These are phyloP conservation scores for Rutstroemia sp. DNA, from an alignment of 2,329 filamentous ascomycete genomes.

Conservation along the genomic window DNA sequence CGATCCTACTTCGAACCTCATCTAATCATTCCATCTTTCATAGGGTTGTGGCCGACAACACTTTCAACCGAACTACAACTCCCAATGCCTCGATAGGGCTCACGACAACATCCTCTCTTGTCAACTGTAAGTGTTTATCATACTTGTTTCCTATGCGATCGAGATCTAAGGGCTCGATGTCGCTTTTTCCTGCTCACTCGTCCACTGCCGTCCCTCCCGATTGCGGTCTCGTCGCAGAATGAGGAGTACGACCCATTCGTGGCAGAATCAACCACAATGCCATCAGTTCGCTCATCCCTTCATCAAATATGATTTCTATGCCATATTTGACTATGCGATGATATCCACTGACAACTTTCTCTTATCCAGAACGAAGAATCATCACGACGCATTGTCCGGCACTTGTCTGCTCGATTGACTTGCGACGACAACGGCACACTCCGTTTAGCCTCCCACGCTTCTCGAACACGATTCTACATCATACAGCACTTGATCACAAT, in stretches of 20 bases:
- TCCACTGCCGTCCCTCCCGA: slow-evolving; percentile 11
- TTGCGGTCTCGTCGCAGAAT: slow-evolving; percentile 12
- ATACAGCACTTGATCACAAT: slow-evolving; percentile 2
- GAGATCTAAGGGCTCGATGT: slow-evolving; percentile 16
- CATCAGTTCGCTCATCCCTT: slow-evolving; percentile 20
- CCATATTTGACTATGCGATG: slow-evolving; percentile 14
- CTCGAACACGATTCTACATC: neutral
- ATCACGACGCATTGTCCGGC: slow-evolving; percentile 18
- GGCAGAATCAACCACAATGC: slow-evolving; percentile 20
- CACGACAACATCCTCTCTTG: slow-evolving; percentile 25
- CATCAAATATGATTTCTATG: slow-evolving; percentile 21
- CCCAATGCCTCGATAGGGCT: slow-evolving; percentile 30
- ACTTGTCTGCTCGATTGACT: slow-evolving; percentile 17
- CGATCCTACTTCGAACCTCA: slow-evolving; percentile 12
- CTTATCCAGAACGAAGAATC: slow-evolving; percentile 15
- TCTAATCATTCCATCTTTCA: slow-evolving; percentile 14
- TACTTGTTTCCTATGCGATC: slow-evolving; percentile 28
- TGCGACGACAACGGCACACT: slow-evolving; percentile 22
- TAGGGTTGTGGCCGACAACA: slow-evolving; percentile 10
- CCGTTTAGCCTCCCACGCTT: slow-evolving; percentile 12
- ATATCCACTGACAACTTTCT: slow-evolving; percentile 17
- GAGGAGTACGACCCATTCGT: slow-evolving; percentile 21
- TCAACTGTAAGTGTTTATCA: slow-evolving; percentile 26
- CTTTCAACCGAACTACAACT: slow-evolving; percentile 23
- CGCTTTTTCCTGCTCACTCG: slow-evolving; percentile 9